Evolutionary conservation across 805 yeast genomes (phyloP).

Genomic region (Candida glaebosa): DNA sequence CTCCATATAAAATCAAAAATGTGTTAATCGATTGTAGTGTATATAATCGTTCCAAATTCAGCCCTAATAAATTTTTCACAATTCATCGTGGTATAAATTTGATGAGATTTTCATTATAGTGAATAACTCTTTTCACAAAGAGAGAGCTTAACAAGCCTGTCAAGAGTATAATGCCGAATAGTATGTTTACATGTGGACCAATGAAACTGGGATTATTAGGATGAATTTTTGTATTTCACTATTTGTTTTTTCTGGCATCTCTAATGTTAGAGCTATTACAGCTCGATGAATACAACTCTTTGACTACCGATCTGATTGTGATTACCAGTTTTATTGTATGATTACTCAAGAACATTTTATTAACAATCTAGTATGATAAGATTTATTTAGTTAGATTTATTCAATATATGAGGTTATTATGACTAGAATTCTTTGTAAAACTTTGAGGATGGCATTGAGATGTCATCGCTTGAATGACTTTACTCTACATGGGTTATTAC

Average conservation of each 20-base stretch:
- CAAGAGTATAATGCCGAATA: neutral
- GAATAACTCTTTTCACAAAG: neutral
- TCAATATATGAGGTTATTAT: neutral
- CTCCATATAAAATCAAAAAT: no score
- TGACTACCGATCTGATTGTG: conserved; percentile 62
- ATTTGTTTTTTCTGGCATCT: conserved; percentile 86
- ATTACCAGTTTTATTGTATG: conserved; percentile 2
- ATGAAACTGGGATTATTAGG: conserved; percentile 16
- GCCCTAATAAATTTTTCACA: conserved; percentile 1
- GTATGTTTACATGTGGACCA: neutral
- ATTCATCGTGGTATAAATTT: neutral
- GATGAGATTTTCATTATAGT: neutral
- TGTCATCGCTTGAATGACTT: no score
- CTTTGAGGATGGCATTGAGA: conserved; percentile 1
- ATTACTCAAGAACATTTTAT: conserved; percentile 8
- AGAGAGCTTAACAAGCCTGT: neutral
- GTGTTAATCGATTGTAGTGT: neutral
- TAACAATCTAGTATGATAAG: conserved; percentile 6
- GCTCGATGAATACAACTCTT: conserved; percentile 75
- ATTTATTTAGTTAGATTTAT: neutral
- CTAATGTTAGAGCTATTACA: conserved; percentile 76
- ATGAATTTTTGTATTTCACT: conserved; percentile 31
- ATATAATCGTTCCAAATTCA: neutral
- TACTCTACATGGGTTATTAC: no score
- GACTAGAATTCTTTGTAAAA: neutral